Evolutionary conservation across 106 monocot species (phyloP), one percentile per base, ranked within the genome.

Genomic region (Allium cepa): DNA sequence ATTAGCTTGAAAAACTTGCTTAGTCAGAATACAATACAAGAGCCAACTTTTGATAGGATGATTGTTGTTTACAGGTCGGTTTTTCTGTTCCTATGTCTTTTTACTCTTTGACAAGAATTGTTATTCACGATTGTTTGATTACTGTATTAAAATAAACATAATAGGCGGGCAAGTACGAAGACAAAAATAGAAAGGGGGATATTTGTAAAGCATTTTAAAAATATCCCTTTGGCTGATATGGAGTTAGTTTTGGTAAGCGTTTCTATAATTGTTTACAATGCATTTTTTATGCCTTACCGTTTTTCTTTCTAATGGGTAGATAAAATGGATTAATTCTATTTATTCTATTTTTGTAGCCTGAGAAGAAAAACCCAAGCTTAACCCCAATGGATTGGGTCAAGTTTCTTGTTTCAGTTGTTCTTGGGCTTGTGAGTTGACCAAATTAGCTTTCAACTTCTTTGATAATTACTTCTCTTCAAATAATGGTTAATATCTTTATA

Each of bases 211-310:
- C 95, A 96, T 75, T 96, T 88, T 65, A 91, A 84, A 75, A 85
- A 88, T 60, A 96, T 96, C 73, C 95, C 91, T 49, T 82, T 96
- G 95, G 95, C 95, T 57, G 95, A 96, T 73, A 96, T 96, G 95
- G 95, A 96, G 78, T 73, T 96, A 68, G 91, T 96, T 74, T 69
- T 96, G 89, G 95, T 95, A 18, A 84, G 81, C 48, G 57, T 55
- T 69, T 18, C 11, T 51, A 55, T 2, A 36, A 12, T 51, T 66
- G 10, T 46, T 66, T 12, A 64, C 10, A 18, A 7, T 6, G 5
- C 12, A n/a, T 0, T 8, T 52, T 52, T 16, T 47, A 22, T 52
- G 51, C 1, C 52, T 8, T 26, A 26, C 52, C 50, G 17, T 52
- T 26, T 11, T 26, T 50, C 50, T 26, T 26, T 66, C 10, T 50